Percentiles rank a stretch among this genome's conserved stretches.
phyloP scores from a whole-genome alignment of 2,329 filamentous ascomycete species.

The Leptosphaerulina australis region DNA sequence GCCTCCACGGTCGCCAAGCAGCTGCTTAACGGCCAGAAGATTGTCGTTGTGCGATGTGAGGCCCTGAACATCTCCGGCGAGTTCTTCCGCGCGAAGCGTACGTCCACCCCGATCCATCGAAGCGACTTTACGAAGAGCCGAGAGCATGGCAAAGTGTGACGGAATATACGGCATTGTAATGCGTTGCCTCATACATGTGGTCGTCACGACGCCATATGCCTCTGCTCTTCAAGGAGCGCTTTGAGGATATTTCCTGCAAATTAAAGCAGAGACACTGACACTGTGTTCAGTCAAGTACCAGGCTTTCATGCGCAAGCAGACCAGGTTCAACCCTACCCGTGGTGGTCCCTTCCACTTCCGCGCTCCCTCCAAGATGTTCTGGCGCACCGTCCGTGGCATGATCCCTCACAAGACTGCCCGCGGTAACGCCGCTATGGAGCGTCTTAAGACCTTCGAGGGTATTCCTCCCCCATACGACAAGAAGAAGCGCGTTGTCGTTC shows the following conservation, averaged over 20 bases:
- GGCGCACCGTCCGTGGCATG: conserved; percentile 99
- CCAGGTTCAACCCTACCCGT: conserved; percentile 98
- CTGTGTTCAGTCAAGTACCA: conserved; percentile 95
- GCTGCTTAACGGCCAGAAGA: conserved; percentile 98
- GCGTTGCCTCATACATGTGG: conserved; percentile 16
- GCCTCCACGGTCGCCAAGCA: conserved; percentile 99
- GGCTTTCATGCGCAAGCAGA: conserved; percentile 99
- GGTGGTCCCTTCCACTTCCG: conserved; percentile 99
- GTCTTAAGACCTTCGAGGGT: conserved; percentile 99
- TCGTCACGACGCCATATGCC: conserved; percentile 12
- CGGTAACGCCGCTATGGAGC: conserved; percentile 93
- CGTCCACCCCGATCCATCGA: conserved; percentile 57
- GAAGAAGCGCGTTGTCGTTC: conserved; percentile 99
- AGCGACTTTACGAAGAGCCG: conserved; percentile 20
- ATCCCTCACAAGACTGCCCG: conserved; percentile 99
- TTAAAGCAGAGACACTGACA: conserved; percentile 21
- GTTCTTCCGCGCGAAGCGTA: conserved; percentile 99
- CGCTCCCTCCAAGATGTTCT: conserved; percentile 98
- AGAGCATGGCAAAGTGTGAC: conserved; percentile 23
- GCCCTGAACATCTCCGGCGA: conserved; percentile 99
- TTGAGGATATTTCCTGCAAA: conserved; percentile 36
- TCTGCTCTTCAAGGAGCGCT: conserved; percentile 17
- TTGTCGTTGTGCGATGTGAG: conserved; percentile 98
- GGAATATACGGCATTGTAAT: conserved; percentile 12
- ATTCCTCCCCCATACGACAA: conserved; percentile 98